These are phyloP conservation scores for Blastobotrys malaysiensis DNA, from an alignment of 1,139 yeast species.

Conservation along the genomic window DNA sequence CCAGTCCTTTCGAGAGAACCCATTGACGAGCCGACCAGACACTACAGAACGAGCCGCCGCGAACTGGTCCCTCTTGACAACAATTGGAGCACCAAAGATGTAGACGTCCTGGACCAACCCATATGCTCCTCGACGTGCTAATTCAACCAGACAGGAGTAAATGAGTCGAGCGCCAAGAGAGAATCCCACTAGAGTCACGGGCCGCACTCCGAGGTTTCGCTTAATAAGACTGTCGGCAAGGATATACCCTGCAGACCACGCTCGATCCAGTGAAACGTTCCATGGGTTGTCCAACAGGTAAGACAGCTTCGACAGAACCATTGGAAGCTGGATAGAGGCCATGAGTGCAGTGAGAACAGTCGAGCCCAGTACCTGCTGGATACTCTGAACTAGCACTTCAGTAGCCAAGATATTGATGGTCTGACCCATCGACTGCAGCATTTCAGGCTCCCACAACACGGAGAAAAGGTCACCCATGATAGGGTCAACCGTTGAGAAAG, in stretches of 20 bases:
- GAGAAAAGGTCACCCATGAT: conserved; percentile 96
- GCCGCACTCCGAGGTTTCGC: conserved; percentile 87
- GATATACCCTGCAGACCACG: conserved; percentile 93
- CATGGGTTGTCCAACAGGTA: conserved; percentile 94
- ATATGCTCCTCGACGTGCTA: conserved; percentile 79
- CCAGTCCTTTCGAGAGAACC: conserved; percentile 93
- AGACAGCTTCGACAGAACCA: conserved; percentile 83
- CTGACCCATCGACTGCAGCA: conserved; percentile 94
- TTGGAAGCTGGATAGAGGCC: conserved; percentile 93
- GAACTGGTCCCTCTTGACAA: conserved; percentile 71
- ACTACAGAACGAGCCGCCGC: conserved; percentile 80
- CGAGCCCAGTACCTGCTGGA: conserved; percentile 91
- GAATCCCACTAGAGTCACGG: conserved; percentile 88
- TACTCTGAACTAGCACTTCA: conserved; percentile 86
- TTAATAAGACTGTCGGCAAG: conserved; percentile 86
- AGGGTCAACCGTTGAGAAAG: conserved; percentile 95
- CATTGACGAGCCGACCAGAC: conserved; percentile 85
- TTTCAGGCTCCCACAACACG: conserved; percentile 95
- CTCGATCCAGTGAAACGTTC: conserved; percentile 94
- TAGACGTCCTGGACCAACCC: conserved; percentile 89
- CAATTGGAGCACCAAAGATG: conserved; percentile 84
- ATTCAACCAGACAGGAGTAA: conserved; percentile 80
- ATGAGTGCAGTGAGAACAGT: conserved; percentile 87
- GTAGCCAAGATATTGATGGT: conserved; percentile 90
- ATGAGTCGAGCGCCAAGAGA: conserved; percentile 92